These are phyloP conservation scores for Mycena pura DNA, from an alignment of 768 basidiomycete species.

Conservation along the genomic window DNA sequence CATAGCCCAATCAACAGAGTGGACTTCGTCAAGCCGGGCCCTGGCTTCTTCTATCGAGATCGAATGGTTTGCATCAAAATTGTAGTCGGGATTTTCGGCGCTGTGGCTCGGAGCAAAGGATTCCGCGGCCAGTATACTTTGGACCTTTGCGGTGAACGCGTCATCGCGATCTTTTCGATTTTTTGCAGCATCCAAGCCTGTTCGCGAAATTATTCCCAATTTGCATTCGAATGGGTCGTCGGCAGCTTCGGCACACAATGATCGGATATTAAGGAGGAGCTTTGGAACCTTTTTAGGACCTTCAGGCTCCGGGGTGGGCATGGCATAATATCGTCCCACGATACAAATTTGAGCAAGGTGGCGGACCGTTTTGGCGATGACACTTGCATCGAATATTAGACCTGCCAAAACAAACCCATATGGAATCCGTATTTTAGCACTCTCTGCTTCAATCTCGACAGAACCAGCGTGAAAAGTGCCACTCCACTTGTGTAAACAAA, in stretches of 20 bases:
- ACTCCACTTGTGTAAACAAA: slow-evolving; percentile 61
- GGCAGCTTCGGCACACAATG: slow-evolving; percentile 75
- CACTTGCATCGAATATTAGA: slow-evolving; percentile 71
- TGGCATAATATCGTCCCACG: slow-evolving; percentile 55
- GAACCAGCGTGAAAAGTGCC: slow-evolving; percentile 41
- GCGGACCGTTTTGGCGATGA: slow-evolving; percentile 75
- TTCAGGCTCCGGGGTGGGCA: slow-evolving; percentile 73
- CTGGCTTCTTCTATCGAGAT: slow-evolving; percentile 78
- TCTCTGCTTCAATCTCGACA: slow-evolving; percentile 64
- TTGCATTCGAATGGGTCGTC: slow-evolving; percentile 87
- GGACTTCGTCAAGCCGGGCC: slow-evolving; percentile 67
- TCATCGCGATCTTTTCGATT: slow-evolving; percentile 77
- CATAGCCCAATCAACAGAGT: slow-evolving; percentile 76
- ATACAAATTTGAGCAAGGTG: slow-evolving; percentile 68
- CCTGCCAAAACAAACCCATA: slow-evolving; percentile 78
- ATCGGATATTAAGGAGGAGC: slow-evolving; percentile 62
- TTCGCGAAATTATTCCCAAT: slow-evolving; percentile 75
- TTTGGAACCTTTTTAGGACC: slow-evolving; percentile 74
- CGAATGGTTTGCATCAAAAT: slow-evolving; percentile 68
- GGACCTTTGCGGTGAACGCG: slow-evolving; percentile 81
- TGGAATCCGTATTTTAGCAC: slow-evolving; percentile 79
- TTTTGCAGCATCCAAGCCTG: slow-evolving; percentile 74
- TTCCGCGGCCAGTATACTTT: slow-evolving; percentile 61
- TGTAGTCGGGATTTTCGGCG: slow-evolving; percentile 54
- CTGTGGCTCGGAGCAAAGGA: slow-evolving; percentile 34